phyloP scores from a whole-genome alignment of 805 yeast genomes.

The Candida boidinii region DNA sequence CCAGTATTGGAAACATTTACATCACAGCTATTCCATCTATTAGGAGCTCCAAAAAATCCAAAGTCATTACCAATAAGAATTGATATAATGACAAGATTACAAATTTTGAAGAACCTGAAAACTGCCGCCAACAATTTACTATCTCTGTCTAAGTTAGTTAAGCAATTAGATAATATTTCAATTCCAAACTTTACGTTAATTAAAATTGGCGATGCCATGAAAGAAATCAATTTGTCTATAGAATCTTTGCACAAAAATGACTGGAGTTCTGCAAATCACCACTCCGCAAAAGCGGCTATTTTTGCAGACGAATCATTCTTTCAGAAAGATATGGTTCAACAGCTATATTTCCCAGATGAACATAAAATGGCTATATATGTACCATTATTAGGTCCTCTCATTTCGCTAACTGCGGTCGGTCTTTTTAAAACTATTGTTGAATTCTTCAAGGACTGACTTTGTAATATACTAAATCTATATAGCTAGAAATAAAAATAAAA shows the following conservation, averaged over 20 bases:
- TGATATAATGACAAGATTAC: conserved; percentile 56
- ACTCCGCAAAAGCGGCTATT: conserved; percentile 44
- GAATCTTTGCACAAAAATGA: conserved; percentile 20
- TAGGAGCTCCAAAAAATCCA: conserved; percentile 59
- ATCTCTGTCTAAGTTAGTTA: conserved; percentile 62
- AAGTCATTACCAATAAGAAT: conserved; percentile 54
- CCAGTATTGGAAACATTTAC: conserved; percentile 63
- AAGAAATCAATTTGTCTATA: conserved; percentile 29
- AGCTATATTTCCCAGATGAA: conserved; percentile 90
- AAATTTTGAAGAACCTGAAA: conserved; percentile 48
- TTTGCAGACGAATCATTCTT: conserved; percentile 76
- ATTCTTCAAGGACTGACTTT: too few relatives aligned
- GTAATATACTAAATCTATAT: too few relatives aligned
- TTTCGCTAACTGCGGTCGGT: conserved; percentile 53
- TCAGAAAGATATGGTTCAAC: conserved; percentile 92
- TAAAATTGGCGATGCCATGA: conserved; percentile 47
- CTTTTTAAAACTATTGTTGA: conserved; percentile 37
- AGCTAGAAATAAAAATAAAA: too few relatives aligned
- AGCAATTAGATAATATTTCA: conserved; percentile 68
- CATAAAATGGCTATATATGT: conserved; percentile 91
- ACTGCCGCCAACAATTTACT: conserved; percentile 61
- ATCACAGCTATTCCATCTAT: conserved; percentile 60
- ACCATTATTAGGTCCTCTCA: conserved; percentile 83
- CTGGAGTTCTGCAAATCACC: conserved; percentile 29
- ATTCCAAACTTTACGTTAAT: conserved; percentile 65